Evolutionary conservation across 2,329 filamentous ascomycete genomes (phyloP).

Genomic region (Drechmeria coniospora): DNA sequence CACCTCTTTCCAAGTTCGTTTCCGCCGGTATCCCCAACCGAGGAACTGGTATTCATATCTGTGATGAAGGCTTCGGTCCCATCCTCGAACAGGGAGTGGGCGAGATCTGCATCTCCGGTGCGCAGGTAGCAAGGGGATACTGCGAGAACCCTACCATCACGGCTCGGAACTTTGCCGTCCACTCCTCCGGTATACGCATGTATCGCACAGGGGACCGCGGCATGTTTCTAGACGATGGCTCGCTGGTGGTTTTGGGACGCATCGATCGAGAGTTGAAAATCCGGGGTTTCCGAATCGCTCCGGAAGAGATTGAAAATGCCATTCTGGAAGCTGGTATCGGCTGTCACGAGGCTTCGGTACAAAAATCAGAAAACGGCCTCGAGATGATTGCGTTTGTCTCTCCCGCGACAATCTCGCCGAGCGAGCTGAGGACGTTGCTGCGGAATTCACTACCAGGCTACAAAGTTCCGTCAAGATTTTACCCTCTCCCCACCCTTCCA

Average conservation of each 20-base stretch:
- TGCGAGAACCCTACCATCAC: slow-evolving; percentile 1
- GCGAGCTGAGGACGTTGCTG: neutral
- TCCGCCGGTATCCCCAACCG: neutral
- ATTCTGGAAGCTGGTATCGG: slow-evolving; percentile 1
- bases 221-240: slow-evolving; percentile 1
- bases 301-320: slow-evolving; percentile 4
- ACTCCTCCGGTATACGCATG: slow-evolving; percentile 1
- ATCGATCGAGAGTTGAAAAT: slow-evolving; percentile 5
- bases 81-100: neutral
- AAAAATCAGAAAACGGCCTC: neutral
- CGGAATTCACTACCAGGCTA: slow-evolving; percentile 1
- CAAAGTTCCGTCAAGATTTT: slow-evolving; percentile 1
- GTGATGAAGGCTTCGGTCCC: neutral
- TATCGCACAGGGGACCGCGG: slow-evolving; percentile 5
- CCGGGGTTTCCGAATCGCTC: slow-evolving; percentile 5
- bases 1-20: neutral
- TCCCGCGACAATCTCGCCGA: neutral
- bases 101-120: slow-evolving; percentile 3
- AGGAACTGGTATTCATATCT: neutral
- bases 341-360: slow-evolving; percentile 2
- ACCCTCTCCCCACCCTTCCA: neutral
- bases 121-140: slow-evolving; percentile 2
- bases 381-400: slow-evolving; percentile 1
- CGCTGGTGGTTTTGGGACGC: slow-evolving; percentile 2
- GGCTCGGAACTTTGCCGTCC: slow-evolving; percentile 1